Conservation (phyloP, 202 grass and related monocot species). For the Brachypodium distachyon region DNA sequence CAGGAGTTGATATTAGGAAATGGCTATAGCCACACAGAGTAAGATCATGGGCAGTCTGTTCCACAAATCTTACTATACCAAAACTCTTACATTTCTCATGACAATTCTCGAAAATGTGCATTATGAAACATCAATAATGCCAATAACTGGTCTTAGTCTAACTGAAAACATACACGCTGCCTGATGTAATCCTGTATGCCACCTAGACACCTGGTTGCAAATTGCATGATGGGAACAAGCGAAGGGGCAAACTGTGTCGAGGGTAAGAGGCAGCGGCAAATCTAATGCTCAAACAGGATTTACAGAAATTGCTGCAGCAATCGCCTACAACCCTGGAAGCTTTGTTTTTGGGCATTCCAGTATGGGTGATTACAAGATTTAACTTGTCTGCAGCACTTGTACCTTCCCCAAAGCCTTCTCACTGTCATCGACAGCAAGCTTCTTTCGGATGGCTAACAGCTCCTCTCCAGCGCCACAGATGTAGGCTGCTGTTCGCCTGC, state of each 20-base stretch:
- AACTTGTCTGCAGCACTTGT: slow-evolving; percentile 42
- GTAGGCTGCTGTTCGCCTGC: slow-evolving; percentile 65
- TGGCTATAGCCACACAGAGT: neutral
- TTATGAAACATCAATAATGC: neutral
- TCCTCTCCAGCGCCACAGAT: slow-evolving; percentile 70
- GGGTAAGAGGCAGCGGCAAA: neutral
- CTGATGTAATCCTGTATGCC: slow-evolving; percentile 93
- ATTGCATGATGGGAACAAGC: slow-evolving; percentile 10
- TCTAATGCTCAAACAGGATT: slow-evolving; percentile 12
- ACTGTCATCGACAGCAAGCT: slow-evolving; percentile 18
- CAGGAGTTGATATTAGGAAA: neutral
- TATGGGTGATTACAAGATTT: slow-evolving; percentile 18
- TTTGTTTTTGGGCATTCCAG: neutral
- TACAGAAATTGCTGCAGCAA: slow-evolving; percentile 21
- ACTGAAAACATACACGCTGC: slow-evolving; percentile 43
- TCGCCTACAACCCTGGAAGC: neutral
- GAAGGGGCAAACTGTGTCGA: neutral
- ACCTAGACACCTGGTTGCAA: slow-evolving; percentile 25
- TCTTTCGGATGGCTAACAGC: slow-evolving; percentile 54
- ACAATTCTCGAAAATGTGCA: neutral
- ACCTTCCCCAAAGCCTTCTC: slow-evolving; percentile 21
- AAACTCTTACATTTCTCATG: neutral
- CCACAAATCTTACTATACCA: neutral
- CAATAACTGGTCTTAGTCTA: neutral
- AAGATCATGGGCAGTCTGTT: neutral